Evolutionary conservation across 805 yeast species (phyloP).

Genomic region (Kodamaea leandrae): DNA sequence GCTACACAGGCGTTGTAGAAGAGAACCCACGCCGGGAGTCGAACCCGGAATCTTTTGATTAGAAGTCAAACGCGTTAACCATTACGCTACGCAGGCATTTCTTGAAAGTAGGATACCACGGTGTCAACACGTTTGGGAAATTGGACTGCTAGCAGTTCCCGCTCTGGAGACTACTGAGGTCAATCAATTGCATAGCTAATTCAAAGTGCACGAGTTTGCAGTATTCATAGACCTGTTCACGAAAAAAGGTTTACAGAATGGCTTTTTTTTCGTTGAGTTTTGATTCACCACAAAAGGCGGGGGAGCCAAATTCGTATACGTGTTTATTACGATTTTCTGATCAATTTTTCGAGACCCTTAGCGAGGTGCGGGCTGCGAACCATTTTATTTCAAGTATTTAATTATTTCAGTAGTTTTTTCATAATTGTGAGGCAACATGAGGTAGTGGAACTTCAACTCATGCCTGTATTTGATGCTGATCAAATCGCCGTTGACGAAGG

Average conservation of each 20-base stretch:
- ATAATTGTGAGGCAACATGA: conserved; percentile 35
- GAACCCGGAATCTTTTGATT: conserved; percentile 25
- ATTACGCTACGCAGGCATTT: conserved; percentile 21
- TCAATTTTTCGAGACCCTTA: too few relatives aligned
- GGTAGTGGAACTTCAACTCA: conserved; percentile 28
- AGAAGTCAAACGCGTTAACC: conserved; percentile 26
- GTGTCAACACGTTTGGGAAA: not conserved
- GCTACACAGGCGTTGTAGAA: conserved; percentile 17
- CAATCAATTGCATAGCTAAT: too few relatives aligned
- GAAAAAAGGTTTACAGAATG: too few relatives aligned
- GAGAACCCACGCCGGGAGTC: conserved; percentile 23
- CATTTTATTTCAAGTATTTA: not conserved
- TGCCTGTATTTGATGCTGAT: conserved; percentile 25
- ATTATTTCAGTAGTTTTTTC: conserved; percentile 11
- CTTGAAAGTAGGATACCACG: not conserved
- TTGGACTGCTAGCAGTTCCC: not conserved
- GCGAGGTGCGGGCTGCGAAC: too few relatives aligned
- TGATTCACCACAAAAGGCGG: too few relatives aligned
- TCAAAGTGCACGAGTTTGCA: too few relatives aligned
- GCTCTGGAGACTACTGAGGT: too few relatives aligned
- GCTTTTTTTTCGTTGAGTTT: too few relatives aligned
- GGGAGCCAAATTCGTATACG: too few relatives aligned
- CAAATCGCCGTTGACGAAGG: conserved; percentile 28
- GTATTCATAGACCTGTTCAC: too few relatives aligned
- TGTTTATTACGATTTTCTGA: too few relatives aligned